These are phyloP conservation scores for Diaporthe caulivora DNA, from an alignment of 2,329 filamentous ascomycete species.

Conservation along the genomic window DNA sequence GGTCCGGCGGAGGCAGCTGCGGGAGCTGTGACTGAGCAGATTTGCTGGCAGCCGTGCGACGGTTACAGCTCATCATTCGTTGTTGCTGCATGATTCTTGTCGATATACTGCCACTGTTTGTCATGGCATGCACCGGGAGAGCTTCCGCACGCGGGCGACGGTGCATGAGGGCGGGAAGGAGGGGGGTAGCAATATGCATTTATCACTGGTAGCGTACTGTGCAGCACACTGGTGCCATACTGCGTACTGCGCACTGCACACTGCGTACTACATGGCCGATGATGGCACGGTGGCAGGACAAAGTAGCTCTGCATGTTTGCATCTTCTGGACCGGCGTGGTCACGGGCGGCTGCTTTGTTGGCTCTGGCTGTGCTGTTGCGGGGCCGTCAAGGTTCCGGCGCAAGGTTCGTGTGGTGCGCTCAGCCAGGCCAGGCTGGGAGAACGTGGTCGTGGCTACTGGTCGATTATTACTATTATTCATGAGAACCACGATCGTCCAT, in stretches of 20 bases:
- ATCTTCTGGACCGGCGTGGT: conserved; percentile 18
- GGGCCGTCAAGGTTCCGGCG: conserved; percentile 7
- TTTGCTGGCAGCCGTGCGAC: conserved; percentile 34
- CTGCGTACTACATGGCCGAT: background rate
- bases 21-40: conserved; percentile 12
- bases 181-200: conserved; percentile 30
- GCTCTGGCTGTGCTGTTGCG: conserved; percentile 13
- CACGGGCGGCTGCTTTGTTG: conserved; percentile 1
- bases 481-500: conserved; percentile 24
- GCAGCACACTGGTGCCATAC: background rate
- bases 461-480: conserved; percentile 17
- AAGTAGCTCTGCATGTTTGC: conserved; percentile 7
- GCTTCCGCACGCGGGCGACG: conserved; percentile 6
- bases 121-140: conserved; percentile 30
- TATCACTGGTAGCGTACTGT: conserved; percentile 13
- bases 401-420: conserved; percentile 26
- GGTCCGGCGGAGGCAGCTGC: conserved; percentile 1
- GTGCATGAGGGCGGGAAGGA: conserved; percentile 14
- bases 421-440: conserved; percentile 24
- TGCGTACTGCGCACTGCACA: background rate
- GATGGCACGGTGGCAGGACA: conserved; percentile 25
- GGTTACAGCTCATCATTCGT: conserved; percentile 34
- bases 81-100: conserved; percentile 33
- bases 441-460: conserved; percentile 11
- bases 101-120: conserved; percentile 12